A percentile compares a stretch with the other conserved stretches of the same genome.
phyloP scores from a whole-genome alignment of 192 early-diverging fungal species.

The Coemansia sp. region DNA sequence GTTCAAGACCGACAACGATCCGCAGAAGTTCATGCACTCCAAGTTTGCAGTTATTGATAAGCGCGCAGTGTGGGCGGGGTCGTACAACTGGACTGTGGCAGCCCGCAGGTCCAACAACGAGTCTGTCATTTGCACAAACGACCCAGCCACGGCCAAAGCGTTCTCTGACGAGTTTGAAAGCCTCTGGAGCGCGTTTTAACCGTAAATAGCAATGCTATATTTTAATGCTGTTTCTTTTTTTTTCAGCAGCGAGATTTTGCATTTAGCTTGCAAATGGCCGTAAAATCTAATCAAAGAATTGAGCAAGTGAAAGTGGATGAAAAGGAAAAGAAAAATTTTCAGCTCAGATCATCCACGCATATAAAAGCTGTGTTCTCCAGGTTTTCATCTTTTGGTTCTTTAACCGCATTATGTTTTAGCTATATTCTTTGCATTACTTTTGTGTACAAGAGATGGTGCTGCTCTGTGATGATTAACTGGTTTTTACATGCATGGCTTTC shows the following conservation, averaged over 20 bases:
- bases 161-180: constrained; percentile 64
- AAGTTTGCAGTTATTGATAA: constrained; percentile 71
- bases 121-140: constrained; percentile 67
- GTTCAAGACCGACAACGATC: constrained; percentile 54
- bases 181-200: constrained; percentile 62
- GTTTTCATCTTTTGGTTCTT: background rate
- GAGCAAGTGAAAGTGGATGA: background rate
- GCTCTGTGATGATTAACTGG: constrained; percentile 30
- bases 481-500: constrained; percentile 51
- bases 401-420: constrained; percentile 15
- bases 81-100: constrained; percentile 54
- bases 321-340: too few relatives aligned
- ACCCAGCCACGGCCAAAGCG: constrained; percentile 57
- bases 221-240: too few relatives aligned
- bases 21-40: constrained; percentile 63
- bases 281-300: background rate
- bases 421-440: constrained; percentile 1
- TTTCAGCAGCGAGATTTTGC: too few relatives aligned
- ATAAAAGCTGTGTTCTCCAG: too few relatives aligned
- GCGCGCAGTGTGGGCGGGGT: constrained; percentile 61
- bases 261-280: too few relatives aligned
- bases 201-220: background rate
- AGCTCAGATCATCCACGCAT: too few relatives aligned
- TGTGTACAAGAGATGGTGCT: constrained; percentile 9
- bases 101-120: constrained; percentile 71